Evolutionary conservation across 2,329 filamentous ascomycete genomes (phyloP).

Genomic region (Botrytis byssoidea): DNA sequence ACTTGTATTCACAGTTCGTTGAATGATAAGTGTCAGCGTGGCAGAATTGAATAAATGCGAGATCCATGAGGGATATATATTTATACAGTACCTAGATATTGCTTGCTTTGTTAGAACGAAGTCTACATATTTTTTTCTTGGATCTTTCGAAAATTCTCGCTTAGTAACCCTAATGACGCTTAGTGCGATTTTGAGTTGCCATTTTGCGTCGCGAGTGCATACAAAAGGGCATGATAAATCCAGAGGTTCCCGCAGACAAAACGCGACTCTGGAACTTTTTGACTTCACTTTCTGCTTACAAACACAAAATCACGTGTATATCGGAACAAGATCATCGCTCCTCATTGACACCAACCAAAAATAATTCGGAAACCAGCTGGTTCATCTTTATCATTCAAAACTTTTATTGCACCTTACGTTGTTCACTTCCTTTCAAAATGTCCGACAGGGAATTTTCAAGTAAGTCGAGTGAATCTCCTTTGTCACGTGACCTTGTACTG

Average conservation of each 20-base stretch:
- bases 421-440: constrained; percentile 44
- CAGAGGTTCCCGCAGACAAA: constrained; percentile 16
- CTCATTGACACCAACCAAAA: neutral
- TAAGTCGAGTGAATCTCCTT: constrained; percentile 9
- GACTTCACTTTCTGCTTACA: constrained; percentile 9
- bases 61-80: neutral
- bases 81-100: neutral
- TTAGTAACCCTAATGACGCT: constrained; percentile 13
- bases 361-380: neutral
- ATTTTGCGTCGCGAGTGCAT: constrained; percentile 7
- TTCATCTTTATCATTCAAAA: neutral
- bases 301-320: neutral
- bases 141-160: neutral
- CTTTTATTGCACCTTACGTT: neutral
- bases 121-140: neutral
- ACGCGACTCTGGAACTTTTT: constrained; percentile 16
- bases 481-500: neutral
- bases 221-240: constrained; percentile 18
- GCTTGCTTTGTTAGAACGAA: neutral
- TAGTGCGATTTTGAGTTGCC: constrained; percentile 15
- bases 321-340: neutral
- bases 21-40: neutral
- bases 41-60: neutral
- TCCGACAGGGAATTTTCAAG: constrained; percentile 62
- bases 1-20: neutral